Conservation (phyloP, 2,329 filamentous ascomycete species). For the Fusarium pseudocircinatum region DNA sequence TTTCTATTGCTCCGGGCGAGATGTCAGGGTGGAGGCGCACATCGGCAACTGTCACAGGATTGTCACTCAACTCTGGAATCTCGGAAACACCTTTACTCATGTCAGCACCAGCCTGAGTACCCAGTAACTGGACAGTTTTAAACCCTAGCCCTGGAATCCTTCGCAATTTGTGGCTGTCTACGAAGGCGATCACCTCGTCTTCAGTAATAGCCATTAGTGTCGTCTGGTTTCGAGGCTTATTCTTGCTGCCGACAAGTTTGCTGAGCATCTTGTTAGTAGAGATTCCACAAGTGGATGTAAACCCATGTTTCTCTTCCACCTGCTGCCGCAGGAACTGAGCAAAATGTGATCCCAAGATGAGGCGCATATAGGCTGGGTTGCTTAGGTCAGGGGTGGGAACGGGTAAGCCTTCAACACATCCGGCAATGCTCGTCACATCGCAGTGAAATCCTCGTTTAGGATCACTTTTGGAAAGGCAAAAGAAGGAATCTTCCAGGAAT, state of each 20-base stretch:
- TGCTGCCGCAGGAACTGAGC: conserved; percentile 76
- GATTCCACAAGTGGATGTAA: conserved; percentile 88
- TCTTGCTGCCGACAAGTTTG: conserved; percentile 83
- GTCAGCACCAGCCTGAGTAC: conserved; percentile 62
- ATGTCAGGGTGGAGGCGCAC: conserved; percentile 72
- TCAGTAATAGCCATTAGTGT: conserved; percentile 76
- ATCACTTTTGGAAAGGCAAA: conserved; percentile 76
- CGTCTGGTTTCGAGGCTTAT: conserved; percentile 91
- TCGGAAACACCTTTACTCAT: conserved; percentile 47
- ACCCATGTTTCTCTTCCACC: conserved; percentile 80
- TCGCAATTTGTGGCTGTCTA: conserved; percentile 79
- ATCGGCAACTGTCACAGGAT: conserved; percentile 69
- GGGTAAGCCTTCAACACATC: conserved; percentile 59
- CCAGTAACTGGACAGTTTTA: conserved; percentile 63
- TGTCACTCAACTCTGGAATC: conserved; percentile 47
- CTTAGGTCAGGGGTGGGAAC: conserved; percentile 41
- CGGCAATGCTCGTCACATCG: conserved; percentile 74
- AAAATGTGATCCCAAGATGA: conserved; percentile 83
- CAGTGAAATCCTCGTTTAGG: conserved; percentile 84
- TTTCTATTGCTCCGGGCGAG: conserved; percentile 71
- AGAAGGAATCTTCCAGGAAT: conserved; percentile 76
- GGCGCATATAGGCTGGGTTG: conserved; percentile 62
- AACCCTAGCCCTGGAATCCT: conserved; percentile 87
- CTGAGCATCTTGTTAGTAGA: conserved; percentile 87
- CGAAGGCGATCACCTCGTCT: conserved; percentile 69